Conservation (phyloP, 805 yeast species). For the Lachancea mirantina region DNA sequence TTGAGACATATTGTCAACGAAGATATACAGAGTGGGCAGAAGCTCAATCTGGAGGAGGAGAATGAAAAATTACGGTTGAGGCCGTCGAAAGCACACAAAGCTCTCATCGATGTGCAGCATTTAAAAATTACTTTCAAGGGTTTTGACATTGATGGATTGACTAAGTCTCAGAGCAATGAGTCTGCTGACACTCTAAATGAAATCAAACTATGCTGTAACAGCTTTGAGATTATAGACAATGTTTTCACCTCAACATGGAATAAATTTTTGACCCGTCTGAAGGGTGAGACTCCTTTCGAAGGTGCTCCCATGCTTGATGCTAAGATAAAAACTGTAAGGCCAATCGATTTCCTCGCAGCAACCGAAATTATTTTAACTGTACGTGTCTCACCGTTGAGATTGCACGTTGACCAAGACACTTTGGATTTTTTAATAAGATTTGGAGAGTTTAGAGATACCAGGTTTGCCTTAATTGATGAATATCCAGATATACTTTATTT, state of each 20-base stretch:
- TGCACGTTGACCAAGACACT: conserved; percentile 91
- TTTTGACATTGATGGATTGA: conserved; percentile 42
- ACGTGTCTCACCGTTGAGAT: conserved; percentile 59
- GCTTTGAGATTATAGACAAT: conserved; percentile 63
- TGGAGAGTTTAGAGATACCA: conserved; percentile 66
- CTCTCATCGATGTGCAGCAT: conserved; percentile 48
- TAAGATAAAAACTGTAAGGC: conserved; percentile 52
- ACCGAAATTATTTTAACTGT: conserved; percentile 55
- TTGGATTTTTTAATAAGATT: conserved; percentile 76
- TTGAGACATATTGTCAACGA: conserved; percentile 50
- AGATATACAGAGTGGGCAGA: conserved; percentile 35
- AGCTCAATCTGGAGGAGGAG: conserved; percentile 19
- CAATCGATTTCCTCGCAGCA: conserved; percentile 55
- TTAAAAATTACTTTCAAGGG: conserved; percentile 42
- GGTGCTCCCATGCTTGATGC: conserved; percentile 55
- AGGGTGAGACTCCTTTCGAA: conserved; percentile 56
- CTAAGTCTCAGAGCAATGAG: conserved; percentile 23
- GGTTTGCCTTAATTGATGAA: conserved; percentile 54
- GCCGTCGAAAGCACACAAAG: conserved; percentile 58
- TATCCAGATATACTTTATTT: conserved; percentile 61
- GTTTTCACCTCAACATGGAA: conserved; percentile 89
- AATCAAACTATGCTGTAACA: conserved; percentile 43
- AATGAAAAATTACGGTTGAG: conserved; percentile 47
- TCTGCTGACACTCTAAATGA: conserved; percentile 43
- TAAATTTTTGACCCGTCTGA: conserved; percentile 64